Evolutionary conservation across 2,329 filamentous ascomycete genomes (phyloP).

Genomic region (Fusarium oligoseptatum): DNA sequence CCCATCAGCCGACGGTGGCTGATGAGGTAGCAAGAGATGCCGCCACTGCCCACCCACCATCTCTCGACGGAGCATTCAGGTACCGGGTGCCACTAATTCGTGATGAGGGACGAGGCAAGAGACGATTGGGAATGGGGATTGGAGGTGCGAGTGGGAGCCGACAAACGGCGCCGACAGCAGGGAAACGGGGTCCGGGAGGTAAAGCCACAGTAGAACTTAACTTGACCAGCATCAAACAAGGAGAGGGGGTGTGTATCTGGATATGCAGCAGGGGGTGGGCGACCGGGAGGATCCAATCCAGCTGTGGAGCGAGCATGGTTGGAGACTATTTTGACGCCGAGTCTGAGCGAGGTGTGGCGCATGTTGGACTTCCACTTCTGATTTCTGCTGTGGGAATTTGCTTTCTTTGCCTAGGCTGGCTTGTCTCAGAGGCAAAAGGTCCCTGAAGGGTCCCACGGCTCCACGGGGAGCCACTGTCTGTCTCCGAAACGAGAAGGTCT

Average conservation of each 20-base stretch:
- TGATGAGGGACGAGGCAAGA: conserved; percentile 18
- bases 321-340: conserved; percentile 36
- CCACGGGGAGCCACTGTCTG: conserved; percentile 21
- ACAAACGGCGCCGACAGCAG: conserved; percentile 34
- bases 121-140: conserved; percentile 19
- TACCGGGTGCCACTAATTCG: conserved; percentile 39
- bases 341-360: conserved; percentile 28
- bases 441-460: conserved; percentile 19
- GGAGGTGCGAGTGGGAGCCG: conserved; percentile 21
- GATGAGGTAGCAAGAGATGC: conserved; percentile 23
- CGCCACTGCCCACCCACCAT: conserved; percentile 37
- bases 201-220: conserved; percentile 36
- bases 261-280: conserved; percentile 16
- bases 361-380: conserved; percentile 24
- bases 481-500: conserved; percentile 25
- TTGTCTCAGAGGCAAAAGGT: conserved; percentile 22
- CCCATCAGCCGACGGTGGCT: conserved; percentile 32
- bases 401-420: conserved; percentile 11
- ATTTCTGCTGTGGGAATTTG: conserved; percentile 24
- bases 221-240: background rate
- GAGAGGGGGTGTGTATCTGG: conserved; percentile 7
- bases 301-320: conserved; percentile 19
- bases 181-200: conserved; percentile 35
- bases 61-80: conserved; percentile 32
- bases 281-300: background rate